Percentiles rank a stretch among this genome's conserved stretches.
Conservation (phyloP, 495 filamentous ascomycete genomes). For the Acidomyces sp. region DNA sequence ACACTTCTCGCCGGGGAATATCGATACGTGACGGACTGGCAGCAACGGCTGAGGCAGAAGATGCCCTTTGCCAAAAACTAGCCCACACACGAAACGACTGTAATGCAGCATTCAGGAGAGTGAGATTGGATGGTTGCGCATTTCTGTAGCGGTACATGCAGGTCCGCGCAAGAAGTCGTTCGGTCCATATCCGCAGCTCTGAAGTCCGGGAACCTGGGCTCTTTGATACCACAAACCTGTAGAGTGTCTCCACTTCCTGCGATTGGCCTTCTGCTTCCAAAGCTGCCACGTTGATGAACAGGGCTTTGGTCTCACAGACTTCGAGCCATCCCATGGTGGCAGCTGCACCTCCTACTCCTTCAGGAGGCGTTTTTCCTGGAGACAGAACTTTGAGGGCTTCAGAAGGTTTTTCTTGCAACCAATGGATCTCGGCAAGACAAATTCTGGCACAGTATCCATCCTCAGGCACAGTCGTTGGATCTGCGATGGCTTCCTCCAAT, state of each 20-base stretch:
- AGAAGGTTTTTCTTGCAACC: slow-evolving; percentile 42
- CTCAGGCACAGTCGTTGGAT: slow-evolving; percentile 42
- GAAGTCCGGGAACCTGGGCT: slow-evolving; percentile 29
- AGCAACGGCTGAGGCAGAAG: slow-evolving; percentile 4
- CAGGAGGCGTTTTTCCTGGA: slow-evolving; percentile 28
- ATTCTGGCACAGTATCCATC: slow-evolving; percentile 69
- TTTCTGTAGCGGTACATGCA: slow-evolving; percentile 51
- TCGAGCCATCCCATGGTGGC: slow-evolving; percentile 56
- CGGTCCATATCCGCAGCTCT: slow-evolving; percentile 62
- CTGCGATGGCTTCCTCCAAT: slow-evolving; percentile 52
- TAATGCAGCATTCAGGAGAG: slow-evolving; percentile 35
- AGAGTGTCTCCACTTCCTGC: slow-evolving; percentile 5
- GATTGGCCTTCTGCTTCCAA: slow-evolving; percentile 30
- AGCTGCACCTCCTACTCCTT: background rate
- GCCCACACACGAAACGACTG: slow-evolving; percentile 50
- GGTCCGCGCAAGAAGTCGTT: slow-evolving; percentile 57
- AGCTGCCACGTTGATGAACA: slow-evolving; percentile 45
- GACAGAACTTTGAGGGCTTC: slow-evolving; percentile 37
- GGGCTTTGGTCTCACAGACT: slow-evolving; percentile 64
- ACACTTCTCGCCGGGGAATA: slow-evolving; percentile 42
- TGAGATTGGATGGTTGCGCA: slow-evolving; percentile 28
- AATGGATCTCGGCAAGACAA: slow-evolving; percentile 73
- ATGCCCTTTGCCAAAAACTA: slow-evolving; percentile 38
- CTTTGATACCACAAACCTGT: slow-evolving; percentile 11
- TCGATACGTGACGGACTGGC: slow-evolving; percentile 3